Evolutionary conservation across 352 stramenopile species (phyloP).

Genomic region (Pythium insidiosum): DNA sequence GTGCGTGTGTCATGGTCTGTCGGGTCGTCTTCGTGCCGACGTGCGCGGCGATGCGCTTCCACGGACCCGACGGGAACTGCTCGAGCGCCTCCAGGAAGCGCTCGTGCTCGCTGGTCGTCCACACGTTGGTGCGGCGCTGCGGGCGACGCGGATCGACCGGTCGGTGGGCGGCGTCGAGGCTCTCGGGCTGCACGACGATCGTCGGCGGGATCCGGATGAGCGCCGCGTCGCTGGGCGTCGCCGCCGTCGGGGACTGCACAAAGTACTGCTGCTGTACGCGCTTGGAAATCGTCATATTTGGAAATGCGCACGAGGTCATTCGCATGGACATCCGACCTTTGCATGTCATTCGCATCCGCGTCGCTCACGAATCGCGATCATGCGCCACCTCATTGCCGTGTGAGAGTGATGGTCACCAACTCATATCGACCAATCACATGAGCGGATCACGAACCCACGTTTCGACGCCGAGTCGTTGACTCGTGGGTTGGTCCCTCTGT

Average conservation of each 20-base stretch:
- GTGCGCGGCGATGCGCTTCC: constrained; percentile 39
- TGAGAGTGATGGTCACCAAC: too few species aligned
- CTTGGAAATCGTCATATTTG: constrained; percentile 9
- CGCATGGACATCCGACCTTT: too few species aligned
- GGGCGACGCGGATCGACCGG: not conserved
- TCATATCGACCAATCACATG: too few species aligned
- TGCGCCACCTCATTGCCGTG: too few species aligned
- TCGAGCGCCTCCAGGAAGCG: constrained; percentile 41
- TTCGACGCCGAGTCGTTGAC: too few species aligned
- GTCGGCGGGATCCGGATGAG: constrained; percentile 7
- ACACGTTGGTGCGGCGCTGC: constrained; percentile 2
- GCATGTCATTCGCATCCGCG: too few species aligned
- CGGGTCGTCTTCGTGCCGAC: constrained; percentile 38
- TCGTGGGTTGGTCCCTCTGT: too few species aligned
- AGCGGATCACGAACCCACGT: too few species aligned
- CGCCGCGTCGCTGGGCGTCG: not conserved
- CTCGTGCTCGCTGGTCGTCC: constrained; percentile 43
- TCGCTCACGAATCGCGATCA: too few species aligned
- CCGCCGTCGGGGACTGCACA: too few species aligned
- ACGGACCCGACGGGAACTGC: constrained; percentile 31
- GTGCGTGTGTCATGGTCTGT: constrained; percentile 48
- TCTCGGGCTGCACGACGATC: not conserved
- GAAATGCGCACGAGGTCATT: too few species aligned
- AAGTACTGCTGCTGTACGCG: constrained; percentile 9
- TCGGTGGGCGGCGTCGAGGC: not conserved